These are phyloP conservation scores for Macaranga tanarius DNA, from an alignment of 441 rosid species.

Conservation along the genomic window DNA sequence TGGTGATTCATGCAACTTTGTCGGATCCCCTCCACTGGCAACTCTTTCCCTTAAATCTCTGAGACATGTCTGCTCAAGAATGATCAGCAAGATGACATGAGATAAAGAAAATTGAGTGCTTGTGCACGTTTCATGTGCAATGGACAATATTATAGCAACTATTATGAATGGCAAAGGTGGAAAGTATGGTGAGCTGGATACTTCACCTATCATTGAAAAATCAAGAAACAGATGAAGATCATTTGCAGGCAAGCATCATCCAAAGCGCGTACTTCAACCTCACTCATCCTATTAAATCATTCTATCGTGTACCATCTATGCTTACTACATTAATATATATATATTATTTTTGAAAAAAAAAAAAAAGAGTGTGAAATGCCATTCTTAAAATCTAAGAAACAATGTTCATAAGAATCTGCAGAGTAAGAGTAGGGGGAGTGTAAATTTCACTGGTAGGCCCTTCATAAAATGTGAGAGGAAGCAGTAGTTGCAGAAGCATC, in stretches of 20 bases:
- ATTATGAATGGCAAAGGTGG: neutral
- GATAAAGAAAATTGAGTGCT: neutral
- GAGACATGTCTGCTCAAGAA: slow-evolving; percentile 56
- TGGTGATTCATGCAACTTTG: slow-evolving; percentile 57
- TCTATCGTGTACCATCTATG: neutral
- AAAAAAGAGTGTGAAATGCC: too few relatives aligned
- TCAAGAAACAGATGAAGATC: neutral
- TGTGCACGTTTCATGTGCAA: neutral
- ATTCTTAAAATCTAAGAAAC: too few relatives aligned
- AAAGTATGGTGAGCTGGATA: too few relatives aligned
- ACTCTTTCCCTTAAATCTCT: slow-evolving; percentile 79
- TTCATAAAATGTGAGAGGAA: neutral
- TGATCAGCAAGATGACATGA: slow-evolving; percentile 2
- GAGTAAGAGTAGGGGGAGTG: too few relatives aligned
- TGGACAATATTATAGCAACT: neutral
- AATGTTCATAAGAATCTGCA: too few relatives aligned
- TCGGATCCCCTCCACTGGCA: slow-evolving; percentile 80
- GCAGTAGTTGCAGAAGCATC: neutral
- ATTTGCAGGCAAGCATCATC: neutral
- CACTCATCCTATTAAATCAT: neutral
- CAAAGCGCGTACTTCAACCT: neutral
- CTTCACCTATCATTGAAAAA: neutral
- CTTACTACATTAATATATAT: too few relatives aligned
- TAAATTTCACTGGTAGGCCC: too few relatives aligned
- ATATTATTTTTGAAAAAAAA: too few relatives aligned